Base-by-base conservation (phyloP, 176 grass and related monocot genomes). In the Carex parvula region DNA sequence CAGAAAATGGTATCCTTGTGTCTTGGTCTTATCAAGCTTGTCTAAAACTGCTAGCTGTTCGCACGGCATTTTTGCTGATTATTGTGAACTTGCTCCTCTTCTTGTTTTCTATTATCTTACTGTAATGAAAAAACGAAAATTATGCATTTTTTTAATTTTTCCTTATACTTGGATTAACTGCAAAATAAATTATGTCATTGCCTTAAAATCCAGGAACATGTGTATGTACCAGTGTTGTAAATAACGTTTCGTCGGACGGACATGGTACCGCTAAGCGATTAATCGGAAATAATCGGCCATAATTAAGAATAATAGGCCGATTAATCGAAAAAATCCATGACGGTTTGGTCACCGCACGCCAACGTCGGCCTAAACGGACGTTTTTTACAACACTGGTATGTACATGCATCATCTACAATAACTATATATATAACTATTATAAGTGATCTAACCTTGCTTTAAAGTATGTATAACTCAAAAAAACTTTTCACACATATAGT, bases 1-100 rank as follows among this genome's bases (percentile, higher is more conserved):
- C 80, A 55, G 86, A 90, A 97, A 97, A 22, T 97, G 94, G 81
- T 97, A 97, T 78, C 72, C 82, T 7, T 96, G 94, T 14, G 91
- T 96, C 87, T 82, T 93, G 4, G 94, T 91, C 59, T 39, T 55
- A 42, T 97, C 94, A 1, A 97, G 91, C 1, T 80, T 84, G 22
- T 55, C 35, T 89, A 97, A 39, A 20, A 97, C 94, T 26, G 75
- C 85, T 9, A 97, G 94, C 81, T 97, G 89, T 1, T 26, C 82
- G 4, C 89, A 65, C 8, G 91, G 71, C 91, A 97, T 93, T 54
- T 61, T 77, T 9, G 72, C 50, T 44, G 52, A 24, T 56, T 80
- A 4, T 68, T 17, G 44, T 83, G n/a, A 46, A 11, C 5, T 62
- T 12, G 57, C 2, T 76, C 0, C 18, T 54, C 29, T 16, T 81